Evolutionary conservation across 208 protist genomes (phyloP), one percentile per base, ranked within the genome.

Genomic region (Kentomonas sorsogonicus): DNA sequence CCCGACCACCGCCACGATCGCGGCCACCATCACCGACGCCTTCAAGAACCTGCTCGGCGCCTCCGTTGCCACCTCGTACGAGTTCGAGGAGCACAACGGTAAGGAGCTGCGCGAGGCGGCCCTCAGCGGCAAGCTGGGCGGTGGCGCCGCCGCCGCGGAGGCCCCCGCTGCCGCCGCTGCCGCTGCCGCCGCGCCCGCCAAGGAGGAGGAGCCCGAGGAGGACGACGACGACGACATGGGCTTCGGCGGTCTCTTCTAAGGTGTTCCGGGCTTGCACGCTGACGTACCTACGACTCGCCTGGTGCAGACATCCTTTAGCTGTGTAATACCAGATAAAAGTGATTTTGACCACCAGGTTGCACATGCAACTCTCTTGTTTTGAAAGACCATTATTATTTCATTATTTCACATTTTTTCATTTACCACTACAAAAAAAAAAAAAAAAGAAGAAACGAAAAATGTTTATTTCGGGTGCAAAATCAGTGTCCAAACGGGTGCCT

Each of bases 21-120:
- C 96, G 60, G 94, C 99, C 80, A 74, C 93, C 59, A 51, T 99
- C 43, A 64, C 95, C 68, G 93, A 97, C 76, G 96, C 79, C 54
- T 99, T 98, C 96, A 98, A 99, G 86, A 98, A 97, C 61, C 55
- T 99, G 29, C 66, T 99, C n/a, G 87, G 95, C 31, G 75, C 99
- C 31, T 91, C 94, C 31, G 53, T 98, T 56, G 97, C 66, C 38
- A 98, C 97, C 22, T 86, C 89, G 20, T 95, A 95, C 89, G 94
- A 94, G 41, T 95, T 95, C 81, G 74, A 87, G 43, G 77, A 86
- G 63, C 79, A 71, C 60, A 73, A 88, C 68, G 74, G 74, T 54
- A 86, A 77, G 65, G 77, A 93, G 66, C 77, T 98, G 63, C 88
- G 96, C 66, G 84, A 96, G 65, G 68, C 91, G 58, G 89, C 95